Evolutionary conservation across 345 rosid genomes (phyloP), one percentile per base, ranked within the genome.

Genomic region (Salix dunnii): DNA sequence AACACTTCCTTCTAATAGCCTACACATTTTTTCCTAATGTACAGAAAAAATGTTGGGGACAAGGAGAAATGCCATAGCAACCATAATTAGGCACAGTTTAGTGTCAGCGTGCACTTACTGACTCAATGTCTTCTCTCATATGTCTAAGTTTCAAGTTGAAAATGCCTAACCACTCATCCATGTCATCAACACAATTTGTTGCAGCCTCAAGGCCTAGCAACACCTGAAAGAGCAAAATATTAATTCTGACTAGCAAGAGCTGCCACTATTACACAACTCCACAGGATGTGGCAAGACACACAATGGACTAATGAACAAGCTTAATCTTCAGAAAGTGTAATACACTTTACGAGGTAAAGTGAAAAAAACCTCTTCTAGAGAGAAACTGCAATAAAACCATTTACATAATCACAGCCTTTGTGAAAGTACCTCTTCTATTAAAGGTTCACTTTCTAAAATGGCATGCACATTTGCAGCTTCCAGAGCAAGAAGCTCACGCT

Each of bases 391-490:
- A 55, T 55, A 55, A 67, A 75, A 71, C 36, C 17, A 23, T 7
- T 7, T 16, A 48, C 6, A 30, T 3, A 53, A 58, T 30, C 13
- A 42, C 48, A 74, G 8, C 80, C 33, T n/a, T 13, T 76, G 58
- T 81, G 40, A 51, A 83, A 61, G 33, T 78, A 96, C 98, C 91
- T 92, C 95, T 27, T 93, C 98, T 80, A 96, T 86, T 82, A 96
- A 75, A 31, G 98, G 98, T 87, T 91, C 97, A 84, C 90, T 96
- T 88, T 96, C 99, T 89, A 96, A 82, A 82, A 92, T 92, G 81
- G 98, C 99, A 88, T 96, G 99, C 78, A 96, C 98, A 75, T 96
- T 96, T 77, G 99, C 99, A 20, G 99, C 99, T 89, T 96, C 99
- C 76, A 96, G 86, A 31, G 99, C 99, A 76, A 85, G 98, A 86